These are phyloP conservation scores for Tripidium arundinaceum DNA, from an alignment of 202 grass and related monocot species.

Conservation along the genomic window DNA sequence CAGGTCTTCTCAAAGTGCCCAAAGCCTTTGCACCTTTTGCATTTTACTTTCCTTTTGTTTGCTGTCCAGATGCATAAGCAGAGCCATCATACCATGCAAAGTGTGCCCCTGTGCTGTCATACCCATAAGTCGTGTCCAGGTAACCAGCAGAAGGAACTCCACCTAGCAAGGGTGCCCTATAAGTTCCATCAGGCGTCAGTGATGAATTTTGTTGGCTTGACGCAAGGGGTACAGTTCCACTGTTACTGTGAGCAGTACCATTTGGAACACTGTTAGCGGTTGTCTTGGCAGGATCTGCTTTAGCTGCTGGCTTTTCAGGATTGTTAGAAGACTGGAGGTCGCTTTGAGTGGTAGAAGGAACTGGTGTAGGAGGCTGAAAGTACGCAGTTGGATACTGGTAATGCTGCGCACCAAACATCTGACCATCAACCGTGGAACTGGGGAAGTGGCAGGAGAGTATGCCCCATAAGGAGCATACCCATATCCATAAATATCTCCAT, in stretches of 20 bases:
- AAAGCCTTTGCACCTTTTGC: too few relatives aligned
- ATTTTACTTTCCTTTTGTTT: too few relatives aligned
- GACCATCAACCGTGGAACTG: conserved; percentile 40
- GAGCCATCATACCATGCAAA: conserved; percentile 78
- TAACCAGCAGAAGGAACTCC: conserved; percentile 68
- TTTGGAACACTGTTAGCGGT: conserved; percentile 51
- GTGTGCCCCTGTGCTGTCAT: conserved; percentile 69
- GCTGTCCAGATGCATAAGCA: conserved; percentile 64
- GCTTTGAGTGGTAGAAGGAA: conserved; percentile 48
- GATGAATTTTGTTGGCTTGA: conserved; percentile 65
- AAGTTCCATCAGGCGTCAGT: conserved; percentile 56
- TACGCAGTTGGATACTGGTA: conserved; percentile 81
- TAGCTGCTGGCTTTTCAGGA: conserved; percentile 55
- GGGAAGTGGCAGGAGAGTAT: conserved; percentile 75
- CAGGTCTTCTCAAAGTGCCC: too few relatives aligned
- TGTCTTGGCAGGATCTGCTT: conserved; percentile 51
- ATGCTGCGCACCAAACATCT: conserved; percentile 73
- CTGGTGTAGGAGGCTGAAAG: conserved; percentile 60
- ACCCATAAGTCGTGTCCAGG: conserved; percentile 58
- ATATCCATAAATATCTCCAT: conserved; percentile 94
- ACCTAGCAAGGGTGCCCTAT: conserved; percentile 61
- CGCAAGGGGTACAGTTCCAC: conserved; percentile 43
- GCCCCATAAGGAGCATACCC: conserved; percentile 80
- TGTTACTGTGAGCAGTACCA: conserved; percentile 54
- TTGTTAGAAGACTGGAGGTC: conserved; percentile 49